Evolutionary conservation across 345 rosid genomes (phyloP), one percentile per base, ranked within the genome.

Genomic region (Populus nigra): DNA sequence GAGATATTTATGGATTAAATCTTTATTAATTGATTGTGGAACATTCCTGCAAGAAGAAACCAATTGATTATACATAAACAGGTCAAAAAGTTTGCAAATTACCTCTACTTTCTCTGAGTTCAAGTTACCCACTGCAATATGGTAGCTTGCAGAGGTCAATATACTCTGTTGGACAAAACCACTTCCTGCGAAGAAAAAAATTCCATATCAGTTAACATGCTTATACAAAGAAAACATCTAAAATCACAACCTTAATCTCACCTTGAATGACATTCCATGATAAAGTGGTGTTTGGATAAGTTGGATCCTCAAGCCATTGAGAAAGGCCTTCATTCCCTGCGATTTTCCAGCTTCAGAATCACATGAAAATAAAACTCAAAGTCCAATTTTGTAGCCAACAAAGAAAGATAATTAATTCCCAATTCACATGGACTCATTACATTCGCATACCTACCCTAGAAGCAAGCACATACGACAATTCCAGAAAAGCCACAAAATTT

Each of bases 241-340:
- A 73, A 23, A 72, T 69, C 36, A 65, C 74, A 69, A 65, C 72
- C 67, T 50, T 49, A 41, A 63, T 66, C 92, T 87, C 73, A 88
- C 97, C 97, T 61, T 86, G 87, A 83, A 94, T 82, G 75, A 89
- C 74, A 75, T 90, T 91, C 98, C 98, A 94, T 38, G 96, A 91
- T 75, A 92, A 76, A 47, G 97, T 88, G 36, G 90, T 86, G 89
- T 92, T 91, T 53, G 98, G 92, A 87, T 90, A 89, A 68, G 94
- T 86, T 73, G 97, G 97, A 79, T 96, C 89, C 69, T 88, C 87
- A 29, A 88, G 90, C 99, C 99, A 96, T 75, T 86, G 88, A 73
- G 89, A 75, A 82, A 96, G 88, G 81, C 94, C 94, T 76, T 93
- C 98, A 75, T 70, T 86, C 69, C 99, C 99, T 96, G 88, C 73